Evolutionary conservation across 345 rosid genomes (phyloP).

Genomic region (Populus tremula): DNA sequence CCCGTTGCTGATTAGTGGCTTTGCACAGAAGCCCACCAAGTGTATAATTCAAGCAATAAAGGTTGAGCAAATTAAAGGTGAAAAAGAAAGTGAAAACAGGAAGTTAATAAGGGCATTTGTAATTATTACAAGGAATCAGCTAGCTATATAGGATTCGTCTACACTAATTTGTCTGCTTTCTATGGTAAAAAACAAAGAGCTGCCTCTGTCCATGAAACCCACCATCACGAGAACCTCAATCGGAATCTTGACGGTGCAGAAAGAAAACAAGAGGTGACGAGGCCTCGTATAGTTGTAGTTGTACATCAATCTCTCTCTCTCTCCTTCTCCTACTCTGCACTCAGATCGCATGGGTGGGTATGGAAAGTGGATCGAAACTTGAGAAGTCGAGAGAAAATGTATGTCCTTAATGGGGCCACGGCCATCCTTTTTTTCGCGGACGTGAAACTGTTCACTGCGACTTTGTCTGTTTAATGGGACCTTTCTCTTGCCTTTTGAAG

Average conservation of each 20-base stretch:
- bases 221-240: conserved; percentile 1
- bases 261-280: not conserved
- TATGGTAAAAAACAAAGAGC: not conserved
- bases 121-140: conserved; percentile 8
- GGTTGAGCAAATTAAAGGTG: not conserved
- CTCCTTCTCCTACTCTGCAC: not conserved
- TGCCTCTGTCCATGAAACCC: not conserved
- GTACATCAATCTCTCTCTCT: not conserved
- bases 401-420: not conserved
- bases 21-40: conserved; percentile 2
- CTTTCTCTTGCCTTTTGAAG: not conserved
- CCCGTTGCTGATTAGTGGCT: conserved; percentile 23
- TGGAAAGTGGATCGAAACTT: not conserved
- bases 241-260: not conserved
- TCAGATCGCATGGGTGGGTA: not conserved
- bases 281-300: not conserved
- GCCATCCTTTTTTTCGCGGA: not conserved
- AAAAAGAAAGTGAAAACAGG: not conserved
- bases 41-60: not conserved
- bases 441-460: not conserved
- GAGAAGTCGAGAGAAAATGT: not conserved
- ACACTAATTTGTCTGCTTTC: not conserved
- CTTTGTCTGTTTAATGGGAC: not conserved
- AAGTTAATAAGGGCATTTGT: not conserved
- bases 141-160: not conserved